Evolutionary conservation across 371 early-diverging fungal genomes (phyloP).

Genomic region (Lichtheimia corymbifera): DNA sequence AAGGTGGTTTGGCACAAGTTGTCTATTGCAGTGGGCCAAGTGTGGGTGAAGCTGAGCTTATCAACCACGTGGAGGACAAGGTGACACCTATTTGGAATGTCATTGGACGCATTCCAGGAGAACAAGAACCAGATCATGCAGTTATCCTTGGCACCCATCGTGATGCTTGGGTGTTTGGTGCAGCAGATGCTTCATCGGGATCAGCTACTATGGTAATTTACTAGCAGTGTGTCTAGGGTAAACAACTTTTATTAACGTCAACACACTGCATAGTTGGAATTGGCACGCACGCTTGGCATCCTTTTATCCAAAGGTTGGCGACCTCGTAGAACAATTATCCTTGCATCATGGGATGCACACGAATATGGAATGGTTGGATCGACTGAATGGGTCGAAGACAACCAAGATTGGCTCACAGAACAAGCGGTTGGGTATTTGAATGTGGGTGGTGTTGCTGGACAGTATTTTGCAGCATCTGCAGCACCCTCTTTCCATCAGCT

Average conservation of each 20-base stretch:
- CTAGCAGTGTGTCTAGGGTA: not conserved
- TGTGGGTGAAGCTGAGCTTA: slow-evolving; percentile 47
- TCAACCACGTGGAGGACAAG: slow-evolving; percentile 54
- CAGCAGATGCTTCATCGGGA: slow-evolving; percentile 66
- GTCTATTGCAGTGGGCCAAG: slow-evolving; percentile 62
- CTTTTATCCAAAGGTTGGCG: slow-evolving; percentile 58
- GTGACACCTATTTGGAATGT: slow-evolving; percentile 69
- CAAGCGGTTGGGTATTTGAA: slow-evolving; percentile 56
- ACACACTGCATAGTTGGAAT: slow-evolving; percentile 32
- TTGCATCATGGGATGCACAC: slow-evolving; percentile 66
- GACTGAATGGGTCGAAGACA: slow-evolving; percentile 67
- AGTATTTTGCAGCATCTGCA: slow-evolving; percentile 9
- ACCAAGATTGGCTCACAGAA: slow-evolving; percentile 51
- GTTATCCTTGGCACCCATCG: slow-evolving; percentile 62
- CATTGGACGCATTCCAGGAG: slow-evolving; percentile 58
- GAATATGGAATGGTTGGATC: slow-evolving; percentile 62
- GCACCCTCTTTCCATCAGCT: slow-evolving; percentile 46
- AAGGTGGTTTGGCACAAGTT: slow-evolving; percentile 49
- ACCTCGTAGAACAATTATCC: slow-evolving; percentile 55
- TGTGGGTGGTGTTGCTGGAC: slow-evolving; percentile 46
- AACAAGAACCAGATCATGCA: slow-evolving; percentile 54
- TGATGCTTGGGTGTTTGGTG: slow-evolving; percentile 69
- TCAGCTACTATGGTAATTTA: slow-evolving; percentile 43
- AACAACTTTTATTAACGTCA: not conserved
- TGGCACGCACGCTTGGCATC: slow-evolving; percentile 48